phyloP scores from a whole-genome alignment of 2,329 filamentous ascomycete species.

The Trichophyton verrucosum region DNA sequence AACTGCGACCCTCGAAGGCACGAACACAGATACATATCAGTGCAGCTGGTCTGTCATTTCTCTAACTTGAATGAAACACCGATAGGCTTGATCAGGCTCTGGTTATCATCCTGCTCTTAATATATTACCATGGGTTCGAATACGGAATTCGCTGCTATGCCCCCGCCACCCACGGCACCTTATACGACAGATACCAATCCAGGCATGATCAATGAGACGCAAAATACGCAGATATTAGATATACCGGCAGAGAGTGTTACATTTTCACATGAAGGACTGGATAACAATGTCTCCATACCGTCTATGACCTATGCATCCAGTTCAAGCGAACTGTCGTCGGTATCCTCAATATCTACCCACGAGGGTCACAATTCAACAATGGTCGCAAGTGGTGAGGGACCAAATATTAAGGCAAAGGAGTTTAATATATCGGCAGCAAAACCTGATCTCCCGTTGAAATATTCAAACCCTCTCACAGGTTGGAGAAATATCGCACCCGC shows the following conservation, averaged over 20 bases:
- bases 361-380: neutral
- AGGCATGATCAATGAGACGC: neutral
- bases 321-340: slow-evolving; percentile 6
- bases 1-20: neutral
- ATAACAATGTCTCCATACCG: neutral
- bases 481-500: slow-evolving; percentile 7
- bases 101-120: neutral
- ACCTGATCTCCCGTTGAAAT: neutral
- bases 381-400: neutral
- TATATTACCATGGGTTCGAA: neutral
- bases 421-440: neutral
- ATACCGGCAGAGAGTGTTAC: neutral
- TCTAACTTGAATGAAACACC: neutral
- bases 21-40: neutral
- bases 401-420: neutral
- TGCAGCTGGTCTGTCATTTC: neutral
- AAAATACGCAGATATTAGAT: neutral
- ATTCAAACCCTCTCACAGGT: neutral
- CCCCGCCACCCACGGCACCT: neutral
- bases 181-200: neutral
- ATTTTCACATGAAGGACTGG: neutral
- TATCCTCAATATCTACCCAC: slow-evolving; percentile 5
- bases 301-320: slow-evolving; percentile 6
- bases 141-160: neutral
- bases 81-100: neutral